Base-by-base conservation (phyloP, 2,329 filamentous ascomycete genomes). In the Tolypocladium endophyticum region DNA sequence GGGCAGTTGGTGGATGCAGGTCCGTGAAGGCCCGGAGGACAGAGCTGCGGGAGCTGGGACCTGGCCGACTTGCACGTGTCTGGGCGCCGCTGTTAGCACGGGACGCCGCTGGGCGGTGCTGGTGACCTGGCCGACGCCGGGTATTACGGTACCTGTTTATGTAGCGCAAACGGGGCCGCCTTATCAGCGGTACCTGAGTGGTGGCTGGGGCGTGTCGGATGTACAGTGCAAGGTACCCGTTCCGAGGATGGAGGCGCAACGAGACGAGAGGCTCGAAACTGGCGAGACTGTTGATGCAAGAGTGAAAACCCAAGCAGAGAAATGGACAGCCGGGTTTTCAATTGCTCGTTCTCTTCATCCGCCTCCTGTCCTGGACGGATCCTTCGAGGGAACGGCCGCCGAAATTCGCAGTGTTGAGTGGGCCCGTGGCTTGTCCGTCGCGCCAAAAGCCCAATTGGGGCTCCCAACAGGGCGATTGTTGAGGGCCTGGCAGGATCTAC, bases 401-500 rank as follows among this genome's bases (percentile, higher is more conserved):
- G 30, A 54, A 35, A 36, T 35, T 36, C 50, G 50, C 50, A 36
- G 30, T 6, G 50, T 54, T 54, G 50, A 30, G 50, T 54, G 50
- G 50, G 50, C 30, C 50, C 30, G 50, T 54, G 50, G 50, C 50
- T 54, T 56, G 23, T 39, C n/a, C n/a, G 20, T 25, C 38, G 55
- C 55, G 55, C 55, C 55, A 59, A 59, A 59, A 59, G 50, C 50
- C 39, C 58, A 59, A 59, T 56, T 56, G 53, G 53, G 58, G 53
- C 39, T 39, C 58, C 47, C 58, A 59, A 59, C 58, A 56, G 20
- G 38, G 35, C 50, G 58, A 59, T 59, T 59, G 58, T 59, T 59
- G 58, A 53, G 57, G 25, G 47, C 47, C 25, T 50, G 25, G 25
- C 18, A 30, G 28, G 11, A 7, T 47, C 45, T 47, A 20, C 47